Conservation (phyloP, 805 yeast genomes). For the Cyberlindnera suaveolens region DNA sequence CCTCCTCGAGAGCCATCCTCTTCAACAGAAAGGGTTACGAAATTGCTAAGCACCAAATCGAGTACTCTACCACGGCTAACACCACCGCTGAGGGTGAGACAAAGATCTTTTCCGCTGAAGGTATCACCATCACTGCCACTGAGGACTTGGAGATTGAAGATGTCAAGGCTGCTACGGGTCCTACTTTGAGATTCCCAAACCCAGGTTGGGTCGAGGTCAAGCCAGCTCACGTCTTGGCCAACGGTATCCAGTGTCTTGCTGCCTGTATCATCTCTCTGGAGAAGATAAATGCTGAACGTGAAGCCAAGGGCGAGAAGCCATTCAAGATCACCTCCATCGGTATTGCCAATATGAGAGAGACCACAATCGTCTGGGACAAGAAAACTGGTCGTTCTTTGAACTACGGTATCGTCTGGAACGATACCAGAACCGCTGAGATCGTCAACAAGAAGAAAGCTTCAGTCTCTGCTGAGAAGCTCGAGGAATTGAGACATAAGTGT, state of each 20-base stretch:
- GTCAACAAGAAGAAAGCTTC: conserved; percentile 56
- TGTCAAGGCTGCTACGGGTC: conserved; percentile 38
- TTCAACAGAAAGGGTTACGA: conserved; percentile 71
- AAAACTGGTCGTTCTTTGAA: conserved; percentile 81
- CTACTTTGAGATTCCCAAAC: conserved; percentile 70
- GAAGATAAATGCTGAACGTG: conserved; percentile 45
- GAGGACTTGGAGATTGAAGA: conserved; percentile 58
- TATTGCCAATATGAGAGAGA: conserved; percentile 93
- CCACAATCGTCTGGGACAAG: conserved; percentile 83
- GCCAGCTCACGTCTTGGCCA: conserved; percentile 75
- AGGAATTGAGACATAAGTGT: conserved; percentile 53
- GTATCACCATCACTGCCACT: conserved; percentile 56
- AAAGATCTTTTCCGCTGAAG: conserved; percentile 68
- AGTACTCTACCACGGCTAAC: conserved; percentile 69
- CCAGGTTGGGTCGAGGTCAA: conserved; percentile 95
- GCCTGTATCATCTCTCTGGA: conserved; percentile 55
- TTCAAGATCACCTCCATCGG: conserved; percentile 72
- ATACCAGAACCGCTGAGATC: conserved; percentile 74
- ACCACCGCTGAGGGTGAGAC: conserved; percentile 38
- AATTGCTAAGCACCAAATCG: conserved; percentile 84
- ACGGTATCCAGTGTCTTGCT: conserved; percentile 74
- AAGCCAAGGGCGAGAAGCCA: conserved; percentile 38
- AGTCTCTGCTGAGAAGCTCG: conserved; percentile 49
- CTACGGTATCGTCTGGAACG: conserved; percentile 92
- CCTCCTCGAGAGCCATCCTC: conserved; percentile 83